phyloP scores from a whole-genome alignment of 768 basidiomycete species.

The Chiua virens region DNA sequence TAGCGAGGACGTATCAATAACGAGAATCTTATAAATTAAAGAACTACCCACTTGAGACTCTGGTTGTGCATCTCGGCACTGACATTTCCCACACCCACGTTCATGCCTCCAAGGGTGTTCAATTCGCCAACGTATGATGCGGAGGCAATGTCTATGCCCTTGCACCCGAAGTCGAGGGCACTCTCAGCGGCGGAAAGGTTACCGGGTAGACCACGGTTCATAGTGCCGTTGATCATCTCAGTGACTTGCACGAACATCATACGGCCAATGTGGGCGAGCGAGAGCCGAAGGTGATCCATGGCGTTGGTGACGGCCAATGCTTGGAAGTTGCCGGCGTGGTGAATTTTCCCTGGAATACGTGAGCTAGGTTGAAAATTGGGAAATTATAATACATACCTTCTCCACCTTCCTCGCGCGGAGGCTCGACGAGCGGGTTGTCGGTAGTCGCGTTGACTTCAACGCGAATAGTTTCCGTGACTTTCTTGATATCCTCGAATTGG shows the following conservation, averaged over 20 bases:
- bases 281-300: constrained; percentile 84
- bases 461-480: constrained; percentile 61
- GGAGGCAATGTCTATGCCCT: constrained; percentile 81
- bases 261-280: constrained; percentile 69
- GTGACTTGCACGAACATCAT: constrained; percentile 65
- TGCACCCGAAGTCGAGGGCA: constrained; percentile 78
- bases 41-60: constrained; percentile 70
- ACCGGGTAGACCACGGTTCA: constrained; percentile 80
- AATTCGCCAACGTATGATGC: constrained; percentile 84
- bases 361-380: background rate
- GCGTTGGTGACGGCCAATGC: constrained; percentile 82
- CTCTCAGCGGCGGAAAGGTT: constrained; percentile 78
- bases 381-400: constrained; percentile 15
- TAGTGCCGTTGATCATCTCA: constrained; percentile 54
- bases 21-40: too few species aligned
- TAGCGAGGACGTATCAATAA: constrained; percentile 23
- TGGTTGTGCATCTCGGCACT: constrained; percentile 93
- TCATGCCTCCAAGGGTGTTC: constrained; percentile 69
- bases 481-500: constrained; percentile 76
- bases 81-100: constrained; percentile 82
- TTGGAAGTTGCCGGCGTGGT: constrained; percentile 90
- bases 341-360: constrained; percentile 45
- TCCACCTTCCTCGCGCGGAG: constrained; percentile 57
- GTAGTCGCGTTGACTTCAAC: constrained; percentile 87
- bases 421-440: constrained; percentile 85